Conservation (phyloP, 2,329 filamentous ascomycete genomes). For the Meredithiella fracta region DNA sequence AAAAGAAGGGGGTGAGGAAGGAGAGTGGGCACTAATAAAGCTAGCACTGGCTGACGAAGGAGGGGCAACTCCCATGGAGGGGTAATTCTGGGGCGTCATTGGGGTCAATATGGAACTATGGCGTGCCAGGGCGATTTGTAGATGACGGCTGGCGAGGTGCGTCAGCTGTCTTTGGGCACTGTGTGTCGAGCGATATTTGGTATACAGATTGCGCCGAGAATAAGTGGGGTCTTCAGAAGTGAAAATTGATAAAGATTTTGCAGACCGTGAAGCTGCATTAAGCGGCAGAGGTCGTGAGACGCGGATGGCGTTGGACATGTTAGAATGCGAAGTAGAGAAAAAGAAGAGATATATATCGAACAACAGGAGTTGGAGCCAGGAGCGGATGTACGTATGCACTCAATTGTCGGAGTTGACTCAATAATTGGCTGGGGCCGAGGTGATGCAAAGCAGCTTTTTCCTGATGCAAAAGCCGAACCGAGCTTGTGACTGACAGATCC, state of each 20-base stretch:
- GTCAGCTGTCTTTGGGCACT: slow-evolving; percentile 9
- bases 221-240: background rate
- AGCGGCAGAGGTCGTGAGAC: background rate
- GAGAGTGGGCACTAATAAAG: background rate
- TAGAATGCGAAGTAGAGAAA: background rate
- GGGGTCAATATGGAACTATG: slow-evolving; percentile 7
- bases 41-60: slow-evolving; percentile 6
- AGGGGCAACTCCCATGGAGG: slow-evolving; percentile 7
- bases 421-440: too few relatives aligned
- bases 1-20: slow-evolving; percentile 3
- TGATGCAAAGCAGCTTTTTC: background rate
- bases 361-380: background rate
- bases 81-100: background rate
- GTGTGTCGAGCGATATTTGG: slow-evolving; percentile 1
- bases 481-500: background rate
- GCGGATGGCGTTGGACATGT: background rate
- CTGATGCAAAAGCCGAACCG: background rate
- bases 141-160: slow-evolving; percentile 6
- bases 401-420: too few relatives aligned
- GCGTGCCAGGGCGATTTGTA: slow-evolving; percentile 8
- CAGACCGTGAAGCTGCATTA: background rate
- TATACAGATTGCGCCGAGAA: background rate
- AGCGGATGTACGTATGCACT: too few relatives aligned
- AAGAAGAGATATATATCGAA: background rate
- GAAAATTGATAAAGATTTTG: background rate